Base-by-base conservation (phyloP, 2,329 filamentous ascomycete species). In the Monilinia fructigena region DNA sequence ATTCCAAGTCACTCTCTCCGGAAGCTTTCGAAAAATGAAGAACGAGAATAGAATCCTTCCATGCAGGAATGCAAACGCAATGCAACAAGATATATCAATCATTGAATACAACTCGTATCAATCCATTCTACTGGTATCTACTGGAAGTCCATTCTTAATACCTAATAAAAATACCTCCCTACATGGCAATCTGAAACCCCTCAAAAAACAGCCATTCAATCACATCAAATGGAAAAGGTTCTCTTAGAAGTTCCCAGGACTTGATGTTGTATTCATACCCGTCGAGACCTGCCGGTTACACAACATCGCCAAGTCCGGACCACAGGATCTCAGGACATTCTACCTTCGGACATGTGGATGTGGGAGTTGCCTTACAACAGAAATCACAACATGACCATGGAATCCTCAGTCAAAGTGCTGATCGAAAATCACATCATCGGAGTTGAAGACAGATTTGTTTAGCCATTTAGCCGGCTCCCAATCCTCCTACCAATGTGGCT, bases 321-420 rank as follows among this genome's bases (percentile, higher is more conserved):
- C 55, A 47, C 55, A 47, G 40, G 26, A 58, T 47, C 40, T 47
- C 28, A 35, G 31, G 31, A 55, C 31, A 55, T 55, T 55, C 31
- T 40, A 14, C 7, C 40, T 47, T 58, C 55, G 40, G 55, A 58
- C 40, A 28, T 58, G 55, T 31, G 55, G 40, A 58, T 58, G 26
- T 58, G 55, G 18, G 20, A 47, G 40, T 47, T 45, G 45, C 55
- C 38, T 47, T 45, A 7, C 40, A 31, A 31, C 7, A 58, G 18
- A 47, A 18, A n/a, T 23, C 18, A n/a, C 40, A 45, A n/a, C 3
- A 2, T 47, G 40, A 31, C 3, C 20, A 40, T 40, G 38, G 38
- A 40, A 40, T 4, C 4, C 16, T 42, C 38, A n/a, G 18, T 58
- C 26, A 14, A 16, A 58, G 10, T 26, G 23, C 16, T 20, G n/a